These are phyloP conservation scores for Meripilus lineatus DNA, from an alignment of 1,284 basidiomycete genomes.

Conservation along the genomic window DNA sequence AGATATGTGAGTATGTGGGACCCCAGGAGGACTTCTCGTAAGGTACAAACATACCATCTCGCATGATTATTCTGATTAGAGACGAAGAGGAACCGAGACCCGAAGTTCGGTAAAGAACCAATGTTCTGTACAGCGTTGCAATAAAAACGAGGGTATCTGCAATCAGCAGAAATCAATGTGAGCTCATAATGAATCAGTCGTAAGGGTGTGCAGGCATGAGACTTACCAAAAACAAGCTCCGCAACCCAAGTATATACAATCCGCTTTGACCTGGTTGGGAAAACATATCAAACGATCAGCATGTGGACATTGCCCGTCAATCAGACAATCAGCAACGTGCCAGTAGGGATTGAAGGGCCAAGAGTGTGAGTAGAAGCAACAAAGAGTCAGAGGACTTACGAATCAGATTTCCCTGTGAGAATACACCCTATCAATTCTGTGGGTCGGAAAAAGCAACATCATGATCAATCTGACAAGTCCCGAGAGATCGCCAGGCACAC, in stretches of 20 bases:
- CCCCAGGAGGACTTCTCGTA: not conserved
- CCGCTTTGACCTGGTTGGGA: no score
- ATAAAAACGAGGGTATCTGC: slow-evolving; percentile 6
- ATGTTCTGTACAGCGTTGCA: slow-evolving; percentile 20
- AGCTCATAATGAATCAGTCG: no score
- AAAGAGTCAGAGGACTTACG: slow-evolving; percentile 14
- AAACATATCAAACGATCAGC: no score
- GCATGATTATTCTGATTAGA: slow-evolving; percentile 21
- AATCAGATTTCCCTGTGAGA: slow-evolving; percentile 17
- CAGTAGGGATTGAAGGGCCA: not conserved
- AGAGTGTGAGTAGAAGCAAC: no score
- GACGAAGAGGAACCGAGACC: slow-evolving; percentile 16
- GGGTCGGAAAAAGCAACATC: no score
- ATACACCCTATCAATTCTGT: slow-evolving; percentile 23
- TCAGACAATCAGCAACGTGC: not conserved
- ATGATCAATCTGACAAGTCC: no score
- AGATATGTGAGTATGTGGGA: not conserved
- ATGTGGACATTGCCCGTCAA: slow-evolving; percentile 11
- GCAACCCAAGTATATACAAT: slow-evolving; percentile 25
- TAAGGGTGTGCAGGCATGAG: not conserved
- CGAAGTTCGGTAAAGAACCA: slow-evolving; percentile 17
- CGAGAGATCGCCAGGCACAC: no score
- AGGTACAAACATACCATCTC: slow-evolving; percentile 20
- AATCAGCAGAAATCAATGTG: no score
- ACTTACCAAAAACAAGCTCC: slow-evolving; percentile 23